phyloP scores from a whole-genome alignment of 768 basidiomycete genomes.

The Leccinum pellstonianum region DNA sequence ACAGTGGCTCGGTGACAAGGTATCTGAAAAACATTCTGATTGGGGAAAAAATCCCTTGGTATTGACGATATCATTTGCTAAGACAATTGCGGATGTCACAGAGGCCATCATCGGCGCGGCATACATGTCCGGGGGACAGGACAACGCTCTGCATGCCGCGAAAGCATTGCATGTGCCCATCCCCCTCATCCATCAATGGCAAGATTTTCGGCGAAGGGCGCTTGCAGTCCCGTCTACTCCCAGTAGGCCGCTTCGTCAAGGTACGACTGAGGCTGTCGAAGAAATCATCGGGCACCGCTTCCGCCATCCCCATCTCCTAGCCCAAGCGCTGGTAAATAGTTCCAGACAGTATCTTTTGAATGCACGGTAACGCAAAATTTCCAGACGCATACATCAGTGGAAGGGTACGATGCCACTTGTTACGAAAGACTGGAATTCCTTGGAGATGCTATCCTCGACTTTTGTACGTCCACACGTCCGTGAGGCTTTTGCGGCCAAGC shows the following conservation, averaged over 20 bases:
- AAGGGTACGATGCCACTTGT: conserved; percentile 52
- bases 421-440: conserved; percentile 83
- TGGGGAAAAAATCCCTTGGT: not conserved
- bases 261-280: conserved; percentile 57
- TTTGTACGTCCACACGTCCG: conserved; percentile 48
- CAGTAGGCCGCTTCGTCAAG: conserved; percentile 45
- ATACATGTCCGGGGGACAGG: conserved; percentile 70
- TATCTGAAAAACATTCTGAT: conserved; percentile 24
- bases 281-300: conserved; percentile 63
- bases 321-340: conserved; percentile 66
- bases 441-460: conserved; percentile 84
- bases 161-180: conserved; percentile 67
- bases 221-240: conserved; percentile 43
- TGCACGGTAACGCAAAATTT: conserved; percentile 11
- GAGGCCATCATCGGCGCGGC: conserved; percentile 86
- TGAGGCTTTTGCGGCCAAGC: not conserved
- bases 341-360: not conserved
- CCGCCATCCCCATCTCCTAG: conserved; percentile 58
- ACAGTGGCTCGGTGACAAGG: conserved; percentile 79
- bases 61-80: conserved; percentile 15
- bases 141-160: conserved; percentile 59
- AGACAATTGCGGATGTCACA: conserved; percentile 82
- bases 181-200: conserved; percentile 64
- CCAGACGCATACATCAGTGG: conserved; percentile 68
- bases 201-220: conserved; percentile 58